These are phyloP conservation scores for Ciborinia camelliae DNA, from an alignment of 2,329 filamentous ascomycete genomes.

Conservation along the genomic window DNA sequence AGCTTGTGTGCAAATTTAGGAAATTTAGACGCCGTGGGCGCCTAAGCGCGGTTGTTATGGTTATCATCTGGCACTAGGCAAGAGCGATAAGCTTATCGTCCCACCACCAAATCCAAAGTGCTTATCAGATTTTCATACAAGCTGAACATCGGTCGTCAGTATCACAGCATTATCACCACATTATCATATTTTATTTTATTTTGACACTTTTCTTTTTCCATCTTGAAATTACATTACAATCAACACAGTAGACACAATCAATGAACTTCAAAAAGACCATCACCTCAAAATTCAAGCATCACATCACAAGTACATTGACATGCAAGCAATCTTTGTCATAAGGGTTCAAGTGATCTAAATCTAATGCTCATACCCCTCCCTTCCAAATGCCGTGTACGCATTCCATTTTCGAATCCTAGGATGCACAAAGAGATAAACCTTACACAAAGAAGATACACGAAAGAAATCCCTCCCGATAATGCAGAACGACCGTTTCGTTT, in stretches of 20 bases:
- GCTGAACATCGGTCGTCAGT: background rate
- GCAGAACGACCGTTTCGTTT: conserved; percentile 19
- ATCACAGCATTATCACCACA: background rate
- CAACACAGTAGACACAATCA: background rate
- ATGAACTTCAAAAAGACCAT: background rate
- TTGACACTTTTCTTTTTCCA: background rate
- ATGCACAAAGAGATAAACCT: background rate
- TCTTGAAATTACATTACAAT: background rate
- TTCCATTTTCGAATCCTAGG: conserved; percentile 9
- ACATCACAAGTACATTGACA: conserved; percentile 3
- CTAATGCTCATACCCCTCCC: conserved; percentile 14
- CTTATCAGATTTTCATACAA: conserved; percentile 1
- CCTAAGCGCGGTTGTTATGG: background rate
- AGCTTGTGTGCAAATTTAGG: conserved; percentile 18
- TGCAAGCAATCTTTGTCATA: background rate
- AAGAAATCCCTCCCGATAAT: conserved; percentile 12
- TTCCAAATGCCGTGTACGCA: conserved; percentile 9
- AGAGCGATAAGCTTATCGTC: conserved; percentile 10
- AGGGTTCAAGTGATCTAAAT: conserved; percentile 16
- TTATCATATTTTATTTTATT: background rate
- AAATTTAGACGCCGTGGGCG: conserved; percentile 15
- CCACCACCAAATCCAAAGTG: background rate
- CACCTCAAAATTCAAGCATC: background rate
- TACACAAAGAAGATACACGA: background rate
- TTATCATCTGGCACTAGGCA: background rate